Evolutionary conservation across 2,329 filamentous ascomycete genomes (phyloP), one percentile per base, ranked within the genome.

Genomic region (Phaeosphaeriaceae sp.): DNA sequence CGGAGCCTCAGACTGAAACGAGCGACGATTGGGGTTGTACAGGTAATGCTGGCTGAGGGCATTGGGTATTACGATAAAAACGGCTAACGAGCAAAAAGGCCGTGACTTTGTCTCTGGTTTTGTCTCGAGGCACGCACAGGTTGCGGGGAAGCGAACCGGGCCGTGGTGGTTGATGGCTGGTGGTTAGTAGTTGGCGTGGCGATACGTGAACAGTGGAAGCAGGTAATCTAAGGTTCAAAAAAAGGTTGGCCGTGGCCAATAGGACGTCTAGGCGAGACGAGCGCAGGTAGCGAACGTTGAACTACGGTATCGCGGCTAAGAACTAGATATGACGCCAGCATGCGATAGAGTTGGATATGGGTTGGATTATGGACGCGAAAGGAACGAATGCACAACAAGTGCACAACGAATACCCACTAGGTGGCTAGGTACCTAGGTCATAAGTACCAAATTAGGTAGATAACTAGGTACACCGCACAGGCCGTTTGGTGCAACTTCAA

Each of bases 1-100:
- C 63, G 53, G 48, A 53, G 34, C 50, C 46, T 51, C 48, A 54
- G 44, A 26, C 48, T 62, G 58, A 64, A 69, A 65, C 63, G 69
- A 68, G 61, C 57, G 66, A 63, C 61, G 58, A 60, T 54, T 60
- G 60, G 46, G 46, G 54, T 47, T 48, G 54, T 43, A 59, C 61
- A 48, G 54, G 55, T 41, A 48, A 57, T 63, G 61, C 58, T 66
- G 61, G 68, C 58, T 50, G 54, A 56, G 48, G 2, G 56, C 64
- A 68, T 69, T 62, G 62, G n/a, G n/a, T n/a, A n/a, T n/a, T n/a
- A n/a, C n/a, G n/a, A n/a, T n/a, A n/a, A n/a, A n/a, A n/a, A n/a
- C n/a, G 61, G 45, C 46, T 30, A 40, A 52, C 50, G 56, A 40
- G 48, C 23, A 43, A 21, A 52, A 30, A 52, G 32, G 48, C 54